Evolutionary conservation across 2,329 filamentous ascomycete genomes (phyloP), one percentile per base, ranked within the genome.

Genomic region (Microdochium trichocladiopsis): DNA sequence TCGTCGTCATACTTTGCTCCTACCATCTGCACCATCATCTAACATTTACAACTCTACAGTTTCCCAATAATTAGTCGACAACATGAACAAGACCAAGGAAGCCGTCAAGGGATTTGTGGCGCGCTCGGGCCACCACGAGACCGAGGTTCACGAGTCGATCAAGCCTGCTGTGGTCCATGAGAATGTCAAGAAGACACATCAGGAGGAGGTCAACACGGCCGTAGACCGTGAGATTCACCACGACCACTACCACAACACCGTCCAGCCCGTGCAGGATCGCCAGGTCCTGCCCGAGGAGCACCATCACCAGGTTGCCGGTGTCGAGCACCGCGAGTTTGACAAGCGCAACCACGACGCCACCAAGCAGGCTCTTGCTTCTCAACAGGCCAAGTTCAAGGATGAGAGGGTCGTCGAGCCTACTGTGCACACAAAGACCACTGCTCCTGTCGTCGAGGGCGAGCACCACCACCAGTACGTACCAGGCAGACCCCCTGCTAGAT

Each of bases 141-240:
- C 86, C n/a, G 84, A 80, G 14, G 82, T 90, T 3, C 80, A 88
- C 55, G 82, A 88, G 67, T 77, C 76, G 9, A 77, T 87, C 43
- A 76, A 79, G 41, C 77, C 80, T 0, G 77, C 80, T 12, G 76
- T 88, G 2, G 74, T 76, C 4, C 74, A 86, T 18, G 84, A 88
- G 67, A 73, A 75, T 1, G 66, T 88, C 47, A 78, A 73, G 54
- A 79, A 78, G 45, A 76, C 79, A n/a, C 67, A 76, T 41, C 83
- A 87, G 52, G 82, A 88, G 61, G 69, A 84, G n/a, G 59, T 80
- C 10, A 75, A 72, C 21, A 84, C 80, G 1, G 85, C 82, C 6
- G 66, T 88, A 24, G 83, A 89, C 63, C 80, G 79, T 58, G 86
- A 89, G 60, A 72, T 88, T 3, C 84, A 89, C 63, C 85, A 88